phyloP scores from a whole-genome alignment of 768 basidiomycete species.

The Fomitopsis serialis region DNA sequence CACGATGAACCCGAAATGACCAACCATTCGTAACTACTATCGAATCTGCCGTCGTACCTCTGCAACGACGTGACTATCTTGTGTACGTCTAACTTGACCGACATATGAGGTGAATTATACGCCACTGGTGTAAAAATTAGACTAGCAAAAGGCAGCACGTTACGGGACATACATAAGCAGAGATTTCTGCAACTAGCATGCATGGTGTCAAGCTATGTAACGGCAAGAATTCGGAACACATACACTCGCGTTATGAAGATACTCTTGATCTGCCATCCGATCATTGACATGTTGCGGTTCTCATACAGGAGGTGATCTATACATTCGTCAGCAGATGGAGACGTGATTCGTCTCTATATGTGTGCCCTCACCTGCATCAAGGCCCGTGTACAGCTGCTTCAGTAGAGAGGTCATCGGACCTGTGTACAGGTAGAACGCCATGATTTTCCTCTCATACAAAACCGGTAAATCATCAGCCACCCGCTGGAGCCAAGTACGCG shows the following conservation, averaged over 20 bases:
- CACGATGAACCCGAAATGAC: not conserved
- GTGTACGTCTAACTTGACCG: conserved; percentile 14
- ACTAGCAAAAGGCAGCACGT: not conserved
- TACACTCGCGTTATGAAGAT: conserved; percentile 46
- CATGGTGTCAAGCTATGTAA: not conserved
- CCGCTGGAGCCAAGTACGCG: conserved; percentile 40
- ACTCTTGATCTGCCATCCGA: conserved; percentile 3
- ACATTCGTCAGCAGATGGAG: not conserved
- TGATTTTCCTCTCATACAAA: conserved; percentile 1
- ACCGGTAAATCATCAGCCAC: not conserved
- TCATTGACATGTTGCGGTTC: not conserved
- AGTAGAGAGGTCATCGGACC: conserved; percentile 9
- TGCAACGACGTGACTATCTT: conserved; percentile 18
- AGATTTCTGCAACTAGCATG: conserved; percentile 39
- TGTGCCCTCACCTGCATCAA: not conserved
- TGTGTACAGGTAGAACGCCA: conserved; percentile 3
- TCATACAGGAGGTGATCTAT: conserved; percentile 10
- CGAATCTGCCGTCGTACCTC: not conserved
- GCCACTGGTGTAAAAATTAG: not conserved
- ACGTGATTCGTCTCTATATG: not conserved
- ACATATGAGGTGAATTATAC: not conserved
- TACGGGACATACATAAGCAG: conserved; percentile 37
- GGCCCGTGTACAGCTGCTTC: conserved; percentile 6
- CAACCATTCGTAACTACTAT: not conserved
- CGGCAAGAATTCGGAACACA: conserved; percentile 14